Base-by-base conservation (phyloP, 129 eudicot genomes). In the Artemisia tridentata region DNA sequence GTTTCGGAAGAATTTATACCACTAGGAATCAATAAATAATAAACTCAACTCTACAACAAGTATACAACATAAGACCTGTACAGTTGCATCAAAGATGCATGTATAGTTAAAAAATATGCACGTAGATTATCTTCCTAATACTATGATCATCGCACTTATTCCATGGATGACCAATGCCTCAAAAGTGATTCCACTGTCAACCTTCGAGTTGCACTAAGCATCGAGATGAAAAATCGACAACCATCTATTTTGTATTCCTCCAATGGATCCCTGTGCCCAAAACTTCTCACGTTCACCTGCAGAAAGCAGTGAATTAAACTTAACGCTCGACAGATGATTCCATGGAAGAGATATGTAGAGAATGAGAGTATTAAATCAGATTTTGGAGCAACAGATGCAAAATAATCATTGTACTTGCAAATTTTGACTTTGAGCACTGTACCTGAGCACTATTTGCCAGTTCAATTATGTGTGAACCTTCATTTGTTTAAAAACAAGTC, bases 171-270 rank as follows among this genome's bases (percentile, higher is more conserved):
- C 96, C 96, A 92, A 68, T 87, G 79, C 80, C 83, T 88, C 70
- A 87, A 72, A 57, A 92, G 80, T 29, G 98, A 84, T 72, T 92
- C 98, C 50, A 92, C 92, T 19, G 96, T 89, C 52, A 87, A 70
- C 71, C 96, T 89, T 72, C 95, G 78, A 56, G 86, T 83, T 17
- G 96, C 95, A 69, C 92, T 89, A 69, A 93, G 95, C 96, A 92
- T 92, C 3, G 98, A 92, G 54, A 92, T 92, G 79, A 92, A 92
- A 81, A 92, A 92, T 11, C 91, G 79, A 79, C 98, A 93, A 31
- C 99, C 99, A 75, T 93, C 99, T n/a, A 93, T 93, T 74, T 93
- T 93, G 77, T 93, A 93, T 71, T 90, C 99, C 78, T 93, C 98
- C 2, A 93, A 86, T 21, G 97, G 99, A 75, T 93, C 89, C 53